Percentiles rank a stretch among this genome's conserved stretches.
These are phyloP conservation scores for Coemansia sp. DNA, from an alignment of 192 early-diverging fungal genomes.

Conservation along the genomic window DNA sequence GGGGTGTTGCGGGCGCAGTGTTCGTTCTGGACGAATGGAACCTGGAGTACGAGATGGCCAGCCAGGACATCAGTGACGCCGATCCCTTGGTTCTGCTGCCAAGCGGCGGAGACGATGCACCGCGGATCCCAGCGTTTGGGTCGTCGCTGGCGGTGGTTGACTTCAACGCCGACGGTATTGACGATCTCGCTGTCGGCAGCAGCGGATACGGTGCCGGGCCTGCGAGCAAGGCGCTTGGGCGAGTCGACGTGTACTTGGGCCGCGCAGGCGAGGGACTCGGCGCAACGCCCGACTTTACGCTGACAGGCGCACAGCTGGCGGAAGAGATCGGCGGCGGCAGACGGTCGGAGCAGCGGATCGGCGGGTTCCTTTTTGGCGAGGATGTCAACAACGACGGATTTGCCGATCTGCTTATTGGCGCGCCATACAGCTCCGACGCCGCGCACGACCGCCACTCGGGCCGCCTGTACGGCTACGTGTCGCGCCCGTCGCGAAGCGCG, in stretches of 20 bases:
- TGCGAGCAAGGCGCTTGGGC: constrained; percentile 49
- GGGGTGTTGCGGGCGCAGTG: constrained; percentile 55
- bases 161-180: constrained; percentile 82
- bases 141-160: constrained; percentile 75
- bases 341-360: constrained; percentile 31
- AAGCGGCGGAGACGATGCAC: constrained; percentile 6
- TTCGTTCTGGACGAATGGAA: constrained; percentile 43
- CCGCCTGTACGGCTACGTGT: constrained; percentile 48
- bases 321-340: constrained; percentile 10
- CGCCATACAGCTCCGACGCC: constrained; percentile 56
- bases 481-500: constrained; percentile 8
- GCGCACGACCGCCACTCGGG: constrained; percentile 45
- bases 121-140: constrained; percentile 65
- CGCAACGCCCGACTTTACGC: constrained; percentile 49
- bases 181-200: constrained; percentile 75
- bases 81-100: constrained; percentile 39
- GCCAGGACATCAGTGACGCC: constrained; percentile 52
- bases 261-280: constrained; percentile 52
- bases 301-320: constrained; percentile 39
- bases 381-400: constrained; percentile 68
- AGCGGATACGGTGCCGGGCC: constrained; percentile 55
- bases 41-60: constrained; percentile 15
- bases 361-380: constrained; percentile 54
- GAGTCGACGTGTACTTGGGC: constrained; percentile 72
- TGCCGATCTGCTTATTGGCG: constrained; percentile 67